Base-by-base conservation (phyloP, 768 basidiomycete genomes). In the Botryobasidium botryosum region DNA sequence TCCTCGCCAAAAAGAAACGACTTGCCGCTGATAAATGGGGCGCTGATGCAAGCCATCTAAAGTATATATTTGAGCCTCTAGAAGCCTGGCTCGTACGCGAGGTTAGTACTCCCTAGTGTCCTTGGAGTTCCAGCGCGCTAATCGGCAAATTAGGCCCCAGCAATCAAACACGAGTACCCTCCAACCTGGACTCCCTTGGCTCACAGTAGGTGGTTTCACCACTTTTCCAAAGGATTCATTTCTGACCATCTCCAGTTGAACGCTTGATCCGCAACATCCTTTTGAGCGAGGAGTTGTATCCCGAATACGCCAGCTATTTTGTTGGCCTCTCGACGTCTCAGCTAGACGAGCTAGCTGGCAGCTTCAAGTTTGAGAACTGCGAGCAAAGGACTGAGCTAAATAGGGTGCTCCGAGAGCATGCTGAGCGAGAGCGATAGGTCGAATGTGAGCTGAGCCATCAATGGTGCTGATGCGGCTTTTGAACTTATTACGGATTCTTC, bases 301-400 rank as follows among this genome's bases (percentile, higher is more conserved):
- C 49, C 32, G 59, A 58, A 27, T 58, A 56, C 51, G 55, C 56
- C 3, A 56, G 54, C 24, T 57, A 61, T 29, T 63, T 67, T 50
- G 50, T 53, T 24, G 64, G 58, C 7, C 58, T 63, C 43, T 49
- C 49, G 8, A 51, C 55, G 26, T 56, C 57, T 8, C 60, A 66
- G 52, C 56, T 68, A 26, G 65, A 68, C 38, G 62, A 52, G 41
- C 45, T 68, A 20, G 66, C 66, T 2, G 59, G 57, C 31, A 62
- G 60, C 53, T 69, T 69, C 56, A 57, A 60, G 49, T 62, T 67
- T 35, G 64, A 62, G 41, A 61, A 66, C 43, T 67, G 66, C 50
- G 44, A 54, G 21, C 61, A 68, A 52, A 49, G 64, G 17, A 52
- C 54, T 38, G 56, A 55, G 23, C 50, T 65, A 27, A 61, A 61